Evolutionary conservation across 2,329 filamentous ascomycete species (phyloP).

Genomic region (Calonectria pseudoturangicola): DNA sequence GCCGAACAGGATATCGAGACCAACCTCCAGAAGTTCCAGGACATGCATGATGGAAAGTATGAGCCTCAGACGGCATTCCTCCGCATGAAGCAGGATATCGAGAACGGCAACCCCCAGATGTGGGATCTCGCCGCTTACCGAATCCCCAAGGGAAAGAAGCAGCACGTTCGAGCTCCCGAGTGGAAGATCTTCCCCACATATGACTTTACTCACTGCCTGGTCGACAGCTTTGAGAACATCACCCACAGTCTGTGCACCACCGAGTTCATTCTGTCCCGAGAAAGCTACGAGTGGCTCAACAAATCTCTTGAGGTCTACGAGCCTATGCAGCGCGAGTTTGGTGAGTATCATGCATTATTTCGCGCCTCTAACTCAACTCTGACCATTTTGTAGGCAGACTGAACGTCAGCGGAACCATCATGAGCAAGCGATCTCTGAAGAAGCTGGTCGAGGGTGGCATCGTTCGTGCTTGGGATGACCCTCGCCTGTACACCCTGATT

Average conservation of each 20-base stretch:
- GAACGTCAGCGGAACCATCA: constrained; percentile 88
- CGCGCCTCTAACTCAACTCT: neutral
- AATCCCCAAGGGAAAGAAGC: constrained; percentile 81
- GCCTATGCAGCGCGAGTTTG: constrained; percentile 94
- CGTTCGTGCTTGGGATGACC: constrained; percentile 93
- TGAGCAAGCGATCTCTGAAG: constrained; percentile 90
- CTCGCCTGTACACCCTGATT: constrained; percentile 90
- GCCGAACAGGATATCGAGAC: constrained; percentile 84
- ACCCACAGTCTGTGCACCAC: constrained; percentile 95
- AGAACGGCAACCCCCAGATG: constrained; percentile 92
- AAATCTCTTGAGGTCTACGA: constrained; percentile 88
- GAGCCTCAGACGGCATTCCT: constrained; percentile 88
- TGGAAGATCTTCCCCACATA: constrained; percentile 98
- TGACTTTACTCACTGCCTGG: constrained; percentile 92
- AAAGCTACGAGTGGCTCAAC: constrained; percentile 94
- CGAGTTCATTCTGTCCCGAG: constrained; percentile 89
- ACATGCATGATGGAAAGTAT: constrained; percentile 95
- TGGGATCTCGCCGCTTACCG: constrained; percentile 97
- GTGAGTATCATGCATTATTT: constrained; percentile 47
- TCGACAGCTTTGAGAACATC: constrained; percentile 93
- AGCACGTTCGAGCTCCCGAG: constrained; percentile 87
- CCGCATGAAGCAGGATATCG: constrained; percentile 94
- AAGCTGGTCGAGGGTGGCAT: constrained; percentile 85
- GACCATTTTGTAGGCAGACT: constrained; percentile 55
- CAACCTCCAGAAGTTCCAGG: constrained; percentile 88